These are phyloP conservation scores for Paradendryphiella salina DNA, from an alignment of 2,329 filamentous ascomycete species.

Conservation along the genomic window DNA sequence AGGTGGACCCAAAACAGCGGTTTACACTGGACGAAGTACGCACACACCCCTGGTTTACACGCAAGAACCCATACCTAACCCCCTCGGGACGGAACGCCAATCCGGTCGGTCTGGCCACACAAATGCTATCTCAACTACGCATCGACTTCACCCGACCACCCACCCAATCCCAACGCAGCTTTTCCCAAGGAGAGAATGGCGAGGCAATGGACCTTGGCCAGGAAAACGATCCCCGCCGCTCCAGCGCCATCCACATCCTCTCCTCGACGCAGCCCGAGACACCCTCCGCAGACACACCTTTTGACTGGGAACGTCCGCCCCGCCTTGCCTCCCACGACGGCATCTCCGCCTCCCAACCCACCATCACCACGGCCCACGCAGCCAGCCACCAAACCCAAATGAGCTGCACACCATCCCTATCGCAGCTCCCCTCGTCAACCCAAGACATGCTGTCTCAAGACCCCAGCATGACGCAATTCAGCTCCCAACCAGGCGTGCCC, in stretches of 20 bases:
- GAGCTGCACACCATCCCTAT: conserved; percentile 28
- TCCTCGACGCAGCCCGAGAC: conserved; percentile 86
- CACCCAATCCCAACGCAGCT: conserved; percentile 53
- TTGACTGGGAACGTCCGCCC: conserved; percentile 86
- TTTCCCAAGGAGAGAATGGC: conserved; percentile 52
- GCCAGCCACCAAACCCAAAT: conserved; percentile 12
- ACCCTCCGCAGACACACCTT: conserved; percentile 71
- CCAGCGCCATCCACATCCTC: conserved; percentile 54
- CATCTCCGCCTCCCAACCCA: conserved; percentile 45
- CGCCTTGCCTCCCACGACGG: conserved; percentile 43
- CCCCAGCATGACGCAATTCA: conserved; percentile 83
- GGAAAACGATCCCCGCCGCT: conserved; percentile 53
- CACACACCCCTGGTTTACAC: conserved; percentile 92
- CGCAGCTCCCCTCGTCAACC: conserved; percentile 43
- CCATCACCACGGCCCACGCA: conserved; percentile 35
- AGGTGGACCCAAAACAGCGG: conserved; percentile 70
- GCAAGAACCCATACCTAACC: conserved; percentile 75
- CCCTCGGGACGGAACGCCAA: conserved; percentile 75
- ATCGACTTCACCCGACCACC: conserved; percentile 81
- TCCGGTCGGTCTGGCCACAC: conserved; percentile 82
- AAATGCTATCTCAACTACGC: conserved; percentile 87
- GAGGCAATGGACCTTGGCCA: conserved; percentile 64
- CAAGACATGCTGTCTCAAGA: conserved; percentile 75
- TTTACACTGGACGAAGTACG: conserved; percentile 87
- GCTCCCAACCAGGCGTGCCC: conserved; percentile 74